Conservation (phyloP, 2,329 filamentous ascomycete species). For the Rutstroemia sp. region DNA sequence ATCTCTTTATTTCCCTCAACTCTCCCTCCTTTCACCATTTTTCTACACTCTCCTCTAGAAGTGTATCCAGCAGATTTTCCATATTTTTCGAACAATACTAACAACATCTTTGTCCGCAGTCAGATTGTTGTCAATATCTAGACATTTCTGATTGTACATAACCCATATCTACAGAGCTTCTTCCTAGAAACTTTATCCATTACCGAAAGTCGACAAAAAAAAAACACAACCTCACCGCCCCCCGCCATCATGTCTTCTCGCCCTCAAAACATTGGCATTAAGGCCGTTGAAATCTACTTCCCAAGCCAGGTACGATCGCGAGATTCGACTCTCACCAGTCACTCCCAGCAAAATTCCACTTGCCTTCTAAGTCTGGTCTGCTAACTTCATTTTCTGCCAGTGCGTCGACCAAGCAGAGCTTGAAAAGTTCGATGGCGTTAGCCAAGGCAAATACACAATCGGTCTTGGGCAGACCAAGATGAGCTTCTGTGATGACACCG, state of each 20-base stretch:
- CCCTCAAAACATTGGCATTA: conserved; percentile 84
- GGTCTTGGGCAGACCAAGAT: conserved; percentile 87
- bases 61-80: neutral
- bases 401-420: conserved; percentile 79
- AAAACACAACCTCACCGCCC: conserved; percentile 20
- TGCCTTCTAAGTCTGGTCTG: neutral
- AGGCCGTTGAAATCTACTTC: conserved; percentile 87
- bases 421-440: conserved; percentile 80
- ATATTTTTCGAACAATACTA: conserved; percentile 6
- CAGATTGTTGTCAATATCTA: neutral
- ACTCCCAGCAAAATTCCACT: neutral
- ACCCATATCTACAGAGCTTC: neutral
- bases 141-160: conserved; percentile 1
- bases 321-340: neutral
- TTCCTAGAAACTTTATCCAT: neutral
- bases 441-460: conserved; percentile 81
- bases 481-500: conserved; percentile 85
- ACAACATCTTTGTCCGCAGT: conserved; percentile 3
- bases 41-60: neutral
- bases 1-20: neutral
- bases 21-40: neutral
- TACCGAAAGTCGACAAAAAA: neutral
- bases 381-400: conserved; percentile 35
- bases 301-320: conserved; percentile 64
- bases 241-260: conserved; percentile 57